A percentile compares a stretch with the other conserved stretches of the same genome.
Conservation (phyloP, 768 basidiomycete species). For the Leccinum subtestaceum region DNA sequence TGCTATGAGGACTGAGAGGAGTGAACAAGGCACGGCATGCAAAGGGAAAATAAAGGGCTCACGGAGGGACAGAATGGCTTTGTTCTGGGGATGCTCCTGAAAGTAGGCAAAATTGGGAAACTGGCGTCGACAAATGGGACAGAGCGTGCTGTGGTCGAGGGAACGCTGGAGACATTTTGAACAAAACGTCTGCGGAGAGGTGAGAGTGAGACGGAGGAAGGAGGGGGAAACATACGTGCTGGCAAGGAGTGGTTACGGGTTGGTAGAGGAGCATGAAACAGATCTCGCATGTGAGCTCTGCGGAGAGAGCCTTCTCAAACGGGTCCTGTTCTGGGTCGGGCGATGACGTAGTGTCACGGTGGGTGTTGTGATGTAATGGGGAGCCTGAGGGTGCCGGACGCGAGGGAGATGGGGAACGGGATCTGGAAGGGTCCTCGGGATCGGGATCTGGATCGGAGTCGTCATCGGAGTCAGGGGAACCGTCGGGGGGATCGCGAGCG, state of each 20-base stretch:
- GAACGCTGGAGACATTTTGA: conserved; percentile 84
- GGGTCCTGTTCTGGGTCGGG: conserved; percentile 25
- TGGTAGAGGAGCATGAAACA: conserved; percentile 82
- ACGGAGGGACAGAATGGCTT: conserved; percentile 69
- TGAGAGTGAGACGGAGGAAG: conserved; percentile 10
- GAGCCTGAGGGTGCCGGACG: neutral
- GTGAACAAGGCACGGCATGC: conserved; percentile 2
- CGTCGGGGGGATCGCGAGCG: conserved; percentile 9
- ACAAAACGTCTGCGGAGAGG: conserved; percentile 74
- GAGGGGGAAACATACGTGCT: conserved; percentile 64
- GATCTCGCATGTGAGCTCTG: conserved; percentile 86
- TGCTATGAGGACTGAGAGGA: conserved; percentile 55
- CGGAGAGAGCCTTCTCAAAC: conserved; percentile 58
- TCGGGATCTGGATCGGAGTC: conserved; percentile 28
- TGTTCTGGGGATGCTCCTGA: conserved; percentile 77
- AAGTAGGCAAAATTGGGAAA: conserved; percentile 77
- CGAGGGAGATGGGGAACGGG: neutral
- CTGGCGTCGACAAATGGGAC: conserved; percentile 82
- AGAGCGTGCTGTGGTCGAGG: conserved; percentile 77
- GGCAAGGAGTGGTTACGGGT: conserved; percentile 91
- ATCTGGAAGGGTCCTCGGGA: conserved; percentile 25
- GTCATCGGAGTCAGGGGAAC: conserved; percentile 28
- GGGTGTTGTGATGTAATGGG: conserved; percentile 26
- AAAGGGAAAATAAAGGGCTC: conserved; percentile 20
- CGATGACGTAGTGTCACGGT: conserved; percentile 31